These are phyloP conservation scores for Aspergillus sp. DNA, from an alignment of 2,329 filamentous ascomycete genomes.

Conservation along the genomic window DNA sequence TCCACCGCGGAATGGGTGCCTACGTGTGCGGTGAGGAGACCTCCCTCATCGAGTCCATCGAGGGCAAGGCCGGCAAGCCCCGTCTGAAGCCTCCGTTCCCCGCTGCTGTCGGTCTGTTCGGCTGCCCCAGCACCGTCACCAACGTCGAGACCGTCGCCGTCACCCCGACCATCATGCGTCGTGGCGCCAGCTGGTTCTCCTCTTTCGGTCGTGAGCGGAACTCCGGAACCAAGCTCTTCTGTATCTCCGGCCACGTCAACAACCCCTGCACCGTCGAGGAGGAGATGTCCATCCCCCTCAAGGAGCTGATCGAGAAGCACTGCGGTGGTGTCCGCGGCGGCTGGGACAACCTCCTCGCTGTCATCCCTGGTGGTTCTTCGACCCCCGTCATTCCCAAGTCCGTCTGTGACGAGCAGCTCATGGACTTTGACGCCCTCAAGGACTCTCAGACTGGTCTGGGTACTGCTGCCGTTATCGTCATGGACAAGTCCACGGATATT, in stretches of 20 bases:
- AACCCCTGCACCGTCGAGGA: conserved; percentile 97
- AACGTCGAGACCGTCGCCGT: conserved; percentile 98
- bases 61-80: conserved; percentile 98
- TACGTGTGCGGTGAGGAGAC: conserved; percentile 99
- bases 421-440: conserved; percentile 99
- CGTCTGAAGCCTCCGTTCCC: conserved; percentile 98
- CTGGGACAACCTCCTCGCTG: conserved; percentile 94
- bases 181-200: conserved; percentile 90
- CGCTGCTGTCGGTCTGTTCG: conserved; percentile 93
- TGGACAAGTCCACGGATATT: conserved; percentile 97
- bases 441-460: conserved; percentile 96
- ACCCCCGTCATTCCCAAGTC: conserved; percentile 90
- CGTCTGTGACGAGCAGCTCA: conserved; percentile 90
- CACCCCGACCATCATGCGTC: conserved; percentile 89
- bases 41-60: conserved; percentile 93
- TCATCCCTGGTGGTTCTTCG: conserved; percentile 95
- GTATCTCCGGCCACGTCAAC: conserved; percentile 98
- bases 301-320: conserved; percentile 96
- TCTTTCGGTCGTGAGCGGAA: conserved; percentile 94
- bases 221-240: conserved; percentile 95
- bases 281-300: conserved; percentile 97
- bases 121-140: conserved; percentile 95
- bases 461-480: conserved; percentile 96
- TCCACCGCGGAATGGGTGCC: conserved; percentile 95
- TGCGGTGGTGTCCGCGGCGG: conserved; percentile 94